These are phyloP conservation scores for Fonsecaea pugnacius DNA, from an alignment of 2,329 filamentous ascomycete genomes.

Conservation along the genomic window DNA sequence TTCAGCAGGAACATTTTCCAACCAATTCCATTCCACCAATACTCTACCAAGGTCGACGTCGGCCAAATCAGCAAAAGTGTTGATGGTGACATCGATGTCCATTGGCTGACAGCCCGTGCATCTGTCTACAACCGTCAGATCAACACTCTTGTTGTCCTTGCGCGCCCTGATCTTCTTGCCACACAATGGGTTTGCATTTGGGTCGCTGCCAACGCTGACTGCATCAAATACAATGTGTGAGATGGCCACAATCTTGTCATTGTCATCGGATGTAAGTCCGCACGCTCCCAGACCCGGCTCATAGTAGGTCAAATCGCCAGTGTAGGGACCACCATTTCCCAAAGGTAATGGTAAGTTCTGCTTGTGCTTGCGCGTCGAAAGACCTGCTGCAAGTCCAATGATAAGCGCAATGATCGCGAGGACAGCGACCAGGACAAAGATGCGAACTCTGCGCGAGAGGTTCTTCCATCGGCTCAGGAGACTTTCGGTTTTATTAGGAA, in stretches of 20 bases:
- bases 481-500: constrained; percentile 1
- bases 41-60: constrained; percentile 54
- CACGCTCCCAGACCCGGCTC: constrained; percentile 70
- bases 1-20: constrained; percentile 45
- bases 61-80: constrained; percentile 55
- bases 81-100: constrained; percentile 56
- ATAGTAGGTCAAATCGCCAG: constrained; percentile 73
- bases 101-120: constrained; percentile 58
- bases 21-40: constrained; percentile 57
- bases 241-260: constrained; percentile 68
- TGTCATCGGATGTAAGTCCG: constrained; percentile 59
- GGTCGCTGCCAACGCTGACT: constrained; percentile 55
- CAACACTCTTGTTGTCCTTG: constrained; percentile 58
- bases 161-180: constrained; percentile 67
- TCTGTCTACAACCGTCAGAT: constrained; percentile 70
- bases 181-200: constrained; percentile 71
- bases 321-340: constrained; percentile 56
- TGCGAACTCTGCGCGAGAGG: constrained; percentile 25
- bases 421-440: constrained; percentile 28
- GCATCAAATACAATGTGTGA: constrained; percentile 71
- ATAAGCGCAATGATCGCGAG: constrained; percentile 32
- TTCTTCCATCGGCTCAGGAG: constrained; percentile 29
- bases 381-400: constrained; percentile 34
- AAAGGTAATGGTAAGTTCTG: constrained; percentile 58
- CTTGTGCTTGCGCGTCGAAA: constrained; percentile 29